Evolutionary conservation across 176 grass and related monocot species (phyloP), one percentile per base, ranked within the genome.

Genomic region (Eleusine indica): DNA sequence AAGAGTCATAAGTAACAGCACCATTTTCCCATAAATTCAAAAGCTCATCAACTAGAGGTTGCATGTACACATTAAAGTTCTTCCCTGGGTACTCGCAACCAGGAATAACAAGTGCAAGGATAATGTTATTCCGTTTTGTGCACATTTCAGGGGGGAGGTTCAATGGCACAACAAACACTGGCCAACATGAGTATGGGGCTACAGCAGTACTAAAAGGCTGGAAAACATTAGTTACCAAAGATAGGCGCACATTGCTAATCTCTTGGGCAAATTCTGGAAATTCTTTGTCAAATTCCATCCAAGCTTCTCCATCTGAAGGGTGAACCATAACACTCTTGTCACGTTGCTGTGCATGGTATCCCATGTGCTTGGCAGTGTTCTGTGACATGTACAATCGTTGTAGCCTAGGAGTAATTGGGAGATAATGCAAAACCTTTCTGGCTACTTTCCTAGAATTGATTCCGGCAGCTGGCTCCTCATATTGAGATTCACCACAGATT

Each of bases 261-360:
- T 85, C 82, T 3, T 12, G 0, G 13, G 62, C 56, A 65, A 78
- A 12, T 68, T 68, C 17, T 1, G 35, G 32, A n/a, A 29, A 76
- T 5, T 13, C 10, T 21, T 41, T 35, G 21, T 84, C 42, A 48
- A 84, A 54, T 6, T 47, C n/a, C 73, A 11, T 85, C 82, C 82
- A 85, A 53, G 60, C 82, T 37, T 57, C 73, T 29, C 73, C 82
- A 68, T 85, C 73, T 0, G 62, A 52, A 22, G 62, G 73, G 25
- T 85, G 82, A 10, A 38, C 44, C 73, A 78, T 77, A 12, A 85
- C 29, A 65, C 29, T 29, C 7, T 29, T 11, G 60, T 13, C 22
- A n/a, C 22, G 6, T 11, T 7, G 8, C 3, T 63, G n/a, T 63
- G 60, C 60, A 63, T 63, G 60, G 9, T 12, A 63, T 25, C 5